phyloP scores from a whole-genome alignment of 2,329 filamentous ascomycete species.

The Colletotrichum costaricense region DNA sequence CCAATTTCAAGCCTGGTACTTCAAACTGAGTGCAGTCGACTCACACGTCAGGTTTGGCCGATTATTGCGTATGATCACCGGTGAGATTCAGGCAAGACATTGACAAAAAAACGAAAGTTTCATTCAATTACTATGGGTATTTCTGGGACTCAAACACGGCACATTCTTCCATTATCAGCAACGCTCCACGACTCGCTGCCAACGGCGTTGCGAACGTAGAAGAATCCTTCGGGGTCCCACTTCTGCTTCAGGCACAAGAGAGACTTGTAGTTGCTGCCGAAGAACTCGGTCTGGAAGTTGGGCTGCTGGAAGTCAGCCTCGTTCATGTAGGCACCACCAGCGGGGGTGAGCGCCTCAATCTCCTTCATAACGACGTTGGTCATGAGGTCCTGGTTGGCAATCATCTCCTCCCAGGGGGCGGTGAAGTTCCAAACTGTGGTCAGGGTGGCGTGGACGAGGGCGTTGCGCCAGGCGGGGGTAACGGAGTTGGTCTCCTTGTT shows the following conservation, averaged over 20 bases:
- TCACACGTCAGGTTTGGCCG: too few species aligned
- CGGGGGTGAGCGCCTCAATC: slow-evolving; percentile 46
- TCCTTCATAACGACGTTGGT: slow-evolving; percentile 33
- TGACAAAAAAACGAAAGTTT: background rate
- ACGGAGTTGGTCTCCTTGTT: slow-evolving; percentile 46
- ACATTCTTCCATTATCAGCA: slow-evolving; percentile 37
- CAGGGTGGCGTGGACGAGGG: slow-evolving; percentile 45
- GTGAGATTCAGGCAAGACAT: background rate
- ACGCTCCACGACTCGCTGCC: slow-evolving; percentile 62
- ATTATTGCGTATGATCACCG: too few species aligned
- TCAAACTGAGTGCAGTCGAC: too few species aligned
- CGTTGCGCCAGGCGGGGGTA: slow-evolving; percentile 55
- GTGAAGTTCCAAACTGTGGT: slow-evolving; percentile 43
- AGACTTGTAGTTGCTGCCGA: slow-evolving; percentile 56
- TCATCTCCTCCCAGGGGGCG: slow-evolving; percentile 43
- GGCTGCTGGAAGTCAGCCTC: slow-evolving; percentile 63
- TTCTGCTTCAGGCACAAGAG: slow-evolving; percentile 59
- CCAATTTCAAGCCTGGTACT: too few species aligned
- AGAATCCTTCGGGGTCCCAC: slow-evolving; percentile 59
- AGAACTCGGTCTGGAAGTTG: slow-evolving; percentile 58
- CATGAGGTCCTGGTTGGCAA: slow-evolving; percentile 42
- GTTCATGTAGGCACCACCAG: slow-evolving; percentile 59
- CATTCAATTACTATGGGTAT: background rate
- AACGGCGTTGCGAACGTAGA: slow-evolving; percentile 59
- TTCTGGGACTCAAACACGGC: slow-evolving; percentile 13